Evolutionary conservation across 306 rosid genomes (phyloP), one percentile per base, ranked within the genome.

Genomic region (Ceratonia siliqua): DNA sequence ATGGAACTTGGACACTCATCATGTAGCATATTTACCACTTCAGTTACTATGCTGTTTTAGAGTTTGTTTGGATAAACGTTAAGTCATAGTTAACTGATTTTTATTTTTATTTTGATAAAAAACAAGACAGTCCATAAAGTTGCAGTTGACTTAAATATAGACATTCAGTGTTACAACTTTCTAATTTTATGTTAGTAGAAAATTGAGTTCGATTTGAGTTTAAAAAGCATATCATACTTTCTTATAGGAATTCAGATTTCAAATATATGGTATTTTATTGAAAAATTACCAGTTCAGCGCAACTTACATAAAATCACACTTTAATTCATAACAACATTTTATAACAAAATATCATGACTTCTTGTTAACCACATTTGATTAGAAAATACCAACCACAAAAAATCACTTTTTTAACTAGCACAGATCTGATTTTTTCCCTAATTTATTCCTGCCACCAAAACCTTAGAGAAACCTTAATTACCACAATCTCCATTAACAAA

Each of bases 1-100:
- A 27, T 36, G 76, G 38, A 77, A 69, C 68, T 67, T 55, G 68
- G 68, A n/a, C 32, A 67, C 11, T 56, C 39, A 21, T 66, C 53
- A 30, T 28, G 28, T 36, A 4, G 15, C 8, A 17, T 4, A n/a
- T 30, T 76, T 45, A 62, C 32, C 21, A 62, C 54, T 49, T 36
- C 79, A 50, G 64, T 64, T 53, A 54, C 53, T 6, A 27, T 27
- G 4, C 52, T 11, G 56, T 57, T 21, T 7, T 14, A 57, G n/a
- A 7, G n/a, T 9, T 36, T 14, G n/a, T n/a, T n/a, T n/a, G n/a
- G n/a, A n/a, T n/a, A n/a, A n/a, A n/a, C n/a, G n/a, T n/a, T n/a
- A n/a, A n/a, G n/a, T n/a, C n/a, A n/a, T n/a, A n/a, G n/a, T n/a
- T n/a, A n/a, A n/a, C n/a, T n/a, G n/a, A n/a, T n/a, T n/a, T n/a